Evolutionary conservation across 2,329 filamentous ascomycete genomes (phyloP).

Genomic region (Geoglossum cookeanum): DNA sequence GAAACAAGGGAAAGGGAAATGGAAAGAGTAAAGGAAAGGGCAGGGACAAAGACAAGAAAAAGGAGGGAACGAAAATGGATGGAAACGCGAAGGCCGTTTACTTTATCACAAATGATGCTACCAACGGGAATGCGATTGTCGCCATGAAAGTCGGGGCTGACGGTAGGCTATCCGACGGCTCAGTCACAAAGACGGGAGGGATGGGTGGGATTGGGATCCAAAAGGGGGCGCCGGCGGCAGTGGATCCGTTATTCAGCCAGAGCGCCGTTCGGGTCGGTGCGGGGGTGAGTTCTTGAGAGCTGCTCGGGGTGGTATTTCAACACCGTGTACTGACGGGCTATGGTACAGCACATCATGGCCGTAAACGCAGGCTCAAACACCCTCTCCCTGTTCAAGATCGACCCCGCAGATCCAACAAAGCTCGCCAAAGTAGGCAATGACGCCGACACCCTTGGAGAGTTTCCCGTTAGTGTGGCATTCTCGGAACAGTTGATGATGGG

Average conservation of each 20-base stretch:
- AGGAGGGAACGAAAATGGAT: no score
- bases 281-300: slow-evolving; percentile 22
- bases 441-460: slow-evolving; percentile 28
- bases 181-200: slow-evolving; percentile 28
- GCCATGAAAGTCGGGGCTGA: slow-evolving; percentile 28
- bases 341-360: slow-evolving; percentile 25
- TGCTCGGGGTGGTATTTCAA: slow-evolving; percentile 3
- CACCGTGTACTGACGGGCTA: slow-evolving; percentile 18
- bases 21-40: no score
- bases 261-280: slow-evolving; percentile 30
- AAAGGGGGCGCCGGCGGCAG: slow-evolving; percentile 22
- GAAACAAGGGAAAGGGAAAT: no score
- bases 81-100: slow-evolving; percentile 30
- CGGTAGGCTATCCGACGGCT: slow-evolving; percentile 27
- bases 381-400: slow-evolving; percentile 30
- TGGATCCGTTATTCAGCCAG: slow-evolving; percentile 34
- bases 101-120: slow-evolving; percentile 32
- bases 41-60: no score
- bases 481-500: slow-evolving; percentile 20
- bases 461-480: slow-evolving; percentile 32
- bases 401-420: slow-evolving; percentile 22
- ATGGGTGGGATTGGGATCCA: slow-evolving; percentile 25
- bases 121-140: slow-evolving; percentile 26
- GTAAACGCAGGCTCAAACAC: slow-evolving; percentile 36
- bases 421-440: slow-evolving; percentile 27